Conservation (phyloP, 202 grass and related monocot genomes). For the Miscanthus sacchariflorus region DNA sequence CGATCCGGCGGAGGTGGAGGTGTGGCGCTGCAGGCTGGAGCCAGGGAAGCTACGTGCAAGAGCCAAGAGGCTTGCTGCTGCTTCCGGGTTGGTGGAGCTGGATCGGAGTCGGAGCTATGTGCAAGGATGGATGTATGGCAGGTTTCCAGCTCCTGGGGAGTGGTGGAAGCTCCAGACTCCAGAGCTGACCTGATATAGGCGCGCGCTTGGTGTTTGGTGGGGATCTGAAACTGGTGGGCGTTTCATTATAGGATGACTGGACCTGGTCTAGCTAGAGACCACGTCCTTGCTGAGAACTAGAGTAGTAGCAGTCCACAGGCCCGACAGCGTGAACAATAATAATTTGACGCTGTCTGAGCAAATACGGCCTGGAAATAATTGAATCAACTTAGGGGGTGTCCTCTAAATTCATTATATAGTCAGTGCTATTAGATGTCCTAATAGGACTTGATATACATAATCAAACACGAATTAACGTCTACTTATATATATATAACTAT, state of each 20-base stretch:
- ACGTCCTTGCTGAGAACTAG: neutral
- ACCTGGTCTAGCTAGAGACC: constrained; percentile 2
- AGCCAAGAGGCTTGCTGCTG: neutral
- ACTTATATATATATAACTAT: neutral
- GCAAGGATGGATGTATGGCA: too few species aligned
- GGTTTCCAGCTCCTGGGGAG: constrained; percentile 9
- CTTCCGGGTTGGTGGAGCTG: constrained; percentile 5
- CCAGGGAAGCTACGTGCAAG: neutral
- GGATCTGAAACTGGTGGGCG: neutral
- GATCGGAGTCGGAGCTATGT: too few species aligned
- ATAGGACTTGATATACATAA: neutral
- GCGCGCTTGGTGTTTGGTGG: constrained; percentile 37
- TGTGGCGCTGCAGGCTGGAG: neutral
- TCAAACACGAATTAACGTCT: neutral
- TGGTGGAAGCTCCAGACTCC: neutral
- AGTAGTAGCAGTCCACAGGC: neutral
- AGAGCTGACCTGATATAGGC: constrained; percentile 30
- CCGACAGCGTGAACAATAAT: neutral
- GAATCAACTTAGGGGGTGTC: too few species aligned
- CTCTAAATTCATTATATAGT: neutral
- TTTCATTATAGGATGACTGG: neutral
- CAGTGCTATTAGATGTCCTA: neutral
- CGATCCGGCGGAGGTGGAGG: neutral
- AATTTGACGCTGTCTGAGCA: constrained; percentile 5
- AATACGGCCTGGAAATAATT: too few species aligned